Conservation (phyloP, 306 rosid species). For the Dalbergia oliveri region DNA sequence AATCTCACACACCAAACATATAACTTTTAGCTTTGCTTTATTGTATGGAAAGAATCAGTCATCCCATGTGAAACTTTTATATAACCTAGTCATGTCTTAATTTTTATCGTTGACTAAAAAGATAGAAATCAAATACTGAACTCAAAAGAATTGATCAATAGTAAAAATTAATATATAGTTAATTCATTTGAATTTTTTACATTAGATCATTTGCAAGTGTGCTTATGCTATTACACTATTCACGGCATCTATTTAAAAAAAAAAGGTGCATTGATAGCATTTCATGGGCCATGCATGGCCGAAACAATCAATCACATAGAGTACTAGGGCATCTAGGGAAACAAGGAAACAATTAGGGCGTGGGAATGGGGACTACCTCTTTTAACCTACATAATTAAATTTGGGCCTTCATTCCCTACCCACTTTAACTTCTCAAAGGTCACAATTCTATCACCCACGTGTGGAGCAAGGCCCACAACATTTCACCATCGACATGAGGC, state of each 20-base stretch:
- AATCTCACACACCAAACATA: too few species aligned
- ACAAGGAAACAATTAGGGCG: slow-evolving; percentile 49
- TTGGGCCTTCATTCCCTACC: slow-evolving; percentile 46
- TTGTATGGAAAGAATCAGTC: background rate
- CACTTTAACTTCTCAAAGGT: slow-evolving; percentile 39
- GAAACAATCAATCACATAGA: slow-evolving; percentile 42
- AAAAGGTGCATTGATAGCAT: slow-evolving; percentile 45
- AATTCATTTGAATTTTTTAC: too few species aligned
- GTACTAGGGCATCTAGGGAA: slow-evolving; percentile 38
- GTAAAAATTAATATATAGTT: too few species aligned
- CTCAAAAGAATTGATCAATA: too few species aligned
- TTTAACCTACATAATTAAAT: slow-evolving; percentile 39
- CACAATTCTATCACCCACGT: slow-evolving; percentile 61
- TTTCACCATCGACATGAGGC: slow-evolving; percentile 51
- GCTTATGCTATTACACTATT: background rate
- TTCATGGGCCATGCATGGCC: slow-evolving; percentile 44
- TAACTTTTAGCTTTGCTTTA: background rate
- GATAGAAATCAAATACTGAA: too few species aligned
- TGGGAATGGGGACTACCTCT: slow-evolving; percentile 50
- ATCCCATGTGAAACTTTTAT: too few species aligned
- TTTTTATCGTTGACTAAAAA: too few species aligned
- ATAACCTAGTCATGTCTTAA: too few species aligned
- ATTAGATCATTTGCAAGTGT: too few species aligned
- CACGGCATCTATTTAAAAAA: background rate
- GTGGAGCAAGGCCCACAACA: slow-evolving; percentile 60